Evolutionary conservation across 495 filamentous ascomycete genomes (phyloP), one percentile per base, ranked within the genome.

Genomic region (Xylaria nigripes): DNA sequence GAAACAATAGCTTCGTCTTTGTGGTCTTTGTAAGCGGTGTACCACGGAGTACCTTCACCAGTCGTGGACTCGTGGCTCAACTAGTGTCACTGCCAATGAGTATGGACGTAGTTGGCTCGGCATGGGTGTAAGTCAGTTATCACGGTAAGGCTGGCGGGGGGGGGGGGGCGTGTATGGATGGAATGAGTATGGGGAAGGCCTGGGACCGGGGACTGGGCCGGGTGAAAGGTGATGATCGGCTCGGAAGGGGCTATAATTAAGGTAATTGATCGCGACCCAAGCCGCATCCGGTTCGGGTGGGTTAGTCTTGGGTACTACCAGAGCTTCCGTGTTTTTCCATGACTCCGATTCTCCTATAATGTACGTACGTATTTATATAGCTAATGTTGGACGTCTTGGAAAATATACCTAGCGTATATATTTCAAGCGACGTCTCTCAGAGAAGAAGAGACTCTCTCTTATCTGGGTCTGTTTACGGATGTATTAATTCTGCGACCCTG

Each of bases 241-340:
- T 23, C 21, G 43, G 43, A 45, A 25, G 21, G 19, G 16, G 19
- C 6, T 15, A 36, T 15, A 36, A n/a, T n/a, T n/a, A n/a, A n/a
- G 32, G 32, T 5, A 36, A 25, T 24, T 13, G 23, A 45, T 45
- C 43, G 10, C 43, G 21, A 15, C 21, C 43, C 23, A 47, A 32
- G 27, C n/a, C 23, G 45, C n/a, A 16, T 44, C 51, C 44, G 51
- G 44, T 48, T 48, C 48, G 50, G 40, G 53, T 45, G 41, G 30
- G 45, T 18, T 25, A 25, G 24, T 2, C 2, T 25, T 43, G 45
- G 34, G 45, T 42, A 32, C 23, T 23, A 36, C 45, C 25, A 6
- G 45, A 55, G 47, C 50, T 52, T 25, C 51, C 53, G 53, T 55
- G 46, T 55, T 55, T 55, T 55, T 22, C 53, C 53, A 55, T 50